phyloP scores from a whole-genome alignment of 345 rosid species.

The Brassica incana region DNA sequence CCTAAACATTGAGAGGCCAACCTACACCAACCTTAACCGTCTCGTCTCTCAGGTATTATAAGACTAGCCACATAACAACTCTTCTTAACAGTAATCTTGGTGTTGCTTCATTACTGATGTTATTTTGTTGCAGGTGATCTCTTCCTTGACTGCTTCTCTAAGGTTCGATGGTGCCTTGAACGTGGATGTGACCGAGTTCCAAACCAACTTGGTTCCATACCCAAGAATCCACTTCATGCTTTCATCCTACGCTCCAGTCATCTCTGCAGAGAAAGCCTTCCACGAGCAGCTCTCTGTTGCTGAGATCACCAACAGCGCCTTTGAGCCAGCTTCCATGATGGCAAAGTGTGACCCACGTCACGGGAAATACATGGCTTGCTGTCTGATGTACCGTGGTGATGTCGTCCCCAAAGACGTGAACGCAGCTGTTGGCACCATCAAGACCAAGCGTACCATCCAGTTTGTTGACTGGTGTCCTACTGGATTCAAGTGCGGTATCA shows the following conservation, averaged over 20 bases:
- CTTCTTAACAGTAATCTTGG: neutral
- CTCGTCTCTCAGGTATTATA: conserved; percentile 73
- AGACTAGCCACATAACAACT: no score
- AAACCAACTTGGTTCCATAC: conserved; percentile 77
- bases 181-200: conserved; percentile 81
- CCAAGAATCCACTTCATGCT: conserved; percentile 89
- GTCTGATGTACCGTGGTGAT: conserved; percentile 81
- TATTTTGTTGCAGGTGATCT: conserved; percentile 49
- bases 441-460: conserved; percentile 74
- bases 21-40: conserved; percentile 76
- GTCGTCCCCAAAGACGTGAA: conserved; percentile 80
- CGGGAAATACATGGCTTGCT: conserved; percentile 89
- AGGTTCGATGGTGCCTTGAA: conserved; percentile 81
- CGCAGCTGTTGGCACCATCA: conserved; percentile 74
- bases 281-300: conserved; percentile 66
- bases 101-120: neutral
- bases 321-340: conserved; percentile 64
- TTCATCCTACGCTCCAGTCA: conserved; percentile 78
- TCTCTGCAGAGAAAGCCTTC: conserved; percentile 61
- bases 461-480: conserved; percentile 83
- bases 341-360: conserved; percentile 81
- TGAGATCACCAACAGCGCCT: conserved; percentile 60
- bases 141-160: conserved; percentile 74
- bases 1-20: conserved; percentile 69
- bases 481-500: conserved; percentile 78